Evolutionary conservation across 2,329 filamentous ascomycete genomes (phyloP).

Genomic region (Claviceps capensis): DNA sequence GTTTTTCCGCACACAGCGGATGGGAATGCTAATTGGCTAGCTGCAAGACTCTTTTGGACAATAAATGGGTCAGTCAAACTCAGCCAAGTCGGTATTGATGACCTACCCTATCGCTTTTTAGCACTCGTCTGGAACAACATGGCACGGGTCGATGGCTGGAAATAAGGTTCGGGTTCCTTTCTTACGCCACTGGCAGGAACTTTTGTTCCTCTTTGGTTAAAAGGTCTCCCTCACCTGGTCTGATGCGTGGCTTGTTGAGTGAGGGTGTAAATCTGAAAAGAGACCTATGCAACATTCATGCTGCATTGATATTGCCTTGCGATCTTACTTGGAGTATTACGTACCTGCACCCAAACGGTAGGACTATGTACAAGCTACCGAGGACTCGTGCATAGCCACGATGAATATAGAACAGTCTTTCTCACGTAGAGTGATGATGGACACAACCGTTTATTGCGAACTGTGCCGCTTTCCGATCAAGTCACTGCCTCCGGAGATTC

Average conservation of each 20-base stretch:
- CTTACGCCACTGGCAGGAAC: not conserved
- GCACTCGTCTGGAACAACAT: too few relatives aligned
- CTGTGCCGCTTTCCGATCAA: not conserved
- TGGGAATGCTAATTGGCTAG: conserved; percentile 1
- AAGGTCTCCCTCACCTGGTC: not conserved
- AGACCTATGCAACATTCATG: too few relatives aligned
- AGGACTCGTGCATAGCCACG: not conserved
- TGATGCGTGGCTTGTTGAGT: not conserved
- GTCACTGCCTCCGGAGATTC: not conserved
- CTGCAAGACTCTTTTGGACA: not conserved
- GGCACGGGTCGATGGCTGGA: not conserved
- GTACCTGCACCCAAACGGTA: too few relatives aligned
- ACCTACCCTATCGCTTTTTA: not conserved
- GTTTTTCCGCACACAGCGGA: conserved; percentile 5
- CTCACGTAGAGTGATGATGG: too few relatives aligned
- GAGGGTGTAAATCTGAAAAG: not conserved
- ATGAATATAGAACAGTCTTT: too few relatives aligned
- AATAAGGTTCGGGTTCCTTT: not conserved
- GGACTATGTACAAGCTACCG: not conserved
- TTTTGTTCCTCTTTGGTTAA: not conserved
- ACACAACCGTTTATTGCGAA: not conserved
- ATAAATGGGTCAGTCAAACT: not conserved
- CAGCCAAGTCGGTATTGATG: too few relatives aligned
- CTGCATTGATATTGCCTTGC: too few relatives aligned
- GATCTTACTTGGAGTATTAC: too few relatives aligned